Percentiles rank a stretch among this genome's conserved stretches.
Evolutionary conservation across 2,329 filamentous ascomycete species (phyloP).

Genomic region (Aspergillus sp.): DNA sequence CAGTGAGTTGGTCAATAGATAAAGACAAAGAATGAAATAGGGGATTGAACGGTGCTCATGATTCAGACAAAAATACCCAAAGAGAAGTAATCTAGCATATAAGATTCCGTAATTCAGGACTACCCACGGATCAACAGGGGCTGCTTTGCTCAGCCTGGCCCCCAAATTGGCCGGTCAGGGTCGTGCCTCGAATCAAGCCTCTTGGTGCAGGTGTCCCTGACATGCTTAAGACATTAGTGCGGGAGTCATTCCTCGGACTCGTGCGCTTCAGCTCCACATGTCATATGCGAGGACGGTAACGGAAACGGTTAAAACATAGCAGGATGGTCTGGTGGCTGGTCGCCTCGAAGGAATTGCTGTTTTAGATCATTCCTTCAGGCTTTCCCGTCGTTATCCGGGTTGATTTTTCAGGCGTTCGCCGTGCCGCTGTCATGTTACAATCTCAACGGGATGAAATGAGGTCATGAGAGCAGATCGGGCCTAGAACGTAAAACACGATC

Average conservation of each 20-base stretch:
- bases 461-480: background rate
- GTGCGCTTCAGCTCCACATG: background rate
- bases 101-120: background rate
- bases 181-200: background rate
- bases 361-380: background rate
- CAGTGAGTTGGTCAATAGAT: background rate
- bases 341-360: too few relatives aligned
- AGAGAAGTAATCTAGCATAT: background rate
- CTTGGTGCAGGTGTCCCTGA: background rate
- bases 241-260: background rate
- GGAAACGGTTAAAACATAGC: background rate
- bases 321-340: background rate
- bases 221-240: background rate
- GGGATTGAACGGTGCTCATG: background rate
- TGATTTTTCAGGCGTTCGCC: background rate
- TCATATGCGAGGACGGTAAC: background rate
- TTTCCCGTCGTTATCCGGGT: background rate
- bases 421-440: background rate
- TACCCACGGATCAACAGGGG: background rate
- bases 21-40: background rate
- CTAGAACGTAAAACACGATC: background rate
- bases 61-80: background rate
- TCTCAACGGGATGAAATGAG: background rate
- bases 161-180: background rate
- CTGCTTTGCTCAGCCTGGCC: background rate